Conservation (phyloP, 345 rosid species). For the Melaleuca quinquenervia region DNA sequence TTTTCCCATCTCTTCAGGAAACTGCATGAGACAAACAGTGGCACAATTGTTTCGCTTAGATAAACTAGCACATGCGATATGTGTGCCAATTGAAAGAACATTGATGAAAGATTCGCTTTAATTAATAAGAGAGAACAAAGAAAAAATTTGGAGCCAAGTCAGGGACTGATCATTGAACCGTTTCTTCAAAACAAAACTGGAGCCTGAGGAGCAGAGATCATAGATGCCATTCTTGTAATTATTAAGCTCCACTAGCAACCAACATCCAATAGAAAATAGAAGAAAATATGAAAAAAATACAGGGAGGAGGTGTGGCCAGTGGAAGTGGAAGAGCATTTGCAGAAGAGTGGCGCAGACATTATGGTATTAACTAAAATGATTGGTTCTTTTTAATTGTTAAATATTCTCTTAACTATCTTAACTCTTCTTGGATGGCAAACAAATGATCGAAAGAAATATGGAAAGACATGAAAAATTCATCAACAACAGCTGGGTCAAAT, state of each 20-base stretch:
- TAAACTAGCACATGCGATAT: neutral
- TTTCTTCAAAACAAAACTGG: neutral
- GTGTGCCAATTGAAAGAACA: neutral
- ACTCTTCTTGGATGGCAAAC: neutral
- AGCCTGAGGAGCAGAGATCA: neutral
- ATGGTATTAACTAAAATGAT: neutral
- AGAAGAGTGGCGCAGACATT: neutral
- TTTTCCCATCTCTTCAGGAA: neutral
- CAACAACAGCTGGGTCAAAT: neutral
- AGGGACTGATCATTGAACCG: neutral
- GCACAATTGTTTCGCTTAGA: neutral
- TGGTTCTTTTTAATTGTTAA: neutral
- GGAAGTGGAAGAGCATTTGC: neutral
- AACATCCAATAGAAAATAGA: neutral
- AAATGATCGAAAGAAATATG: neutral
- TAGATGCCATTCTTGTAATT: neutral
- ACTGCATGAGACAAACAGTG: neutral
- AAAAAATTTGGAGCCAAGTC: neutral
- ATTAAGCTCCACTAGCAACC: neutral
- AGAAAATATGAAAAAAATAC: neutral
- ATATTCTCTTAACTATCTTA: neutral
- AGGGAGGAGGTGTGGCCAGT: neutral
- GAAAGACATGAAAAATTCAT: neutral
- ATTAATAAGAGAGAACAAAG: neutral
- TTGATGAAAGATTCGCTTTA: neutral